Evolutionary conservation across 805 yeast species (phyloP), one percentile per base, ranked within the genome.

Genomic region (Candida awuae): DNA sequence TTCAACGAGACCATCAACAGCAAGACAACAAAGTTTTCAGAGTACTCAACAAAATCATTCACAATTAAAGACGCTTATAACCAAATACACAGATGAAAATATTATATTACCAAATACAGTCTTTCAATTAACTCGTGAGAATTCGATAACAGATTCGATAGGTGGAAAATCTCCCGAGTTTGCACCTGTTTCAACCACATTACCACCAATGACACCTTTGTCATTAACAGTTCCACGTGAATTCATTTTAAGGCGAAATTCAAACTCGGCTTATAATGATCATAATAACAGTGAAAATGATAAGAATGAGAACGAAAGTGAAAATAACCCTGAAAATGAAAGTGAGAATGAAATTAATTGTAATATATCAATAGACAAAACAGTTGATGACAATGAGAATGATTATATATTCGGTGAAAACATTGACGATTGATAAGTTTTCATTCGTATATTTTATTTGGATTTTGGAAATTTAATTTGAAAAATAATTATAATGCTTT

Each of bases 181-280:
- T 15, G 44, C 50, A 16, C 66, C 66, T 1, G 58, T 59, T 15
- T 57, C 63, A 0, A 42, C 61, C 9, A 48, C 54, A n/a, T 32
- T 58, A 27, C 64, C 65, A 0, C 63, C 65, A 25, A 60, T 62
- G 64, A 62, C 66, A 3, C 66, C 66, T 8, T 41, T 62, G 16
- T 49, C 46, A 25, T 43, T 60, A 26, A 52, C 60, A 4, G 45
- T 55, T 19, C 49, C 59, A 4, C 28, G 36, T 2, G 55, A 46
- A 19, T 12, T 39, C 1, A 28, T 32, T 3, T 33, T 37, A 13
- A 34, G 44, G 20, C 38, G 42, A 8, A 36, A 36, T 13, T 32
- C 43, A 4, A 39, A 44, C 25, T 43, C 21, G 1, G 23, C 37
- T 12, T 26, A 37, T 17, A 47, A 48, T 30, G 48, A 48, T n/a